These are phyloP conservation scores for Candolleomyces efflorescens DNA, from an alignment of 768 basidiomycete species.

Conservation along the genomic window DNA sequence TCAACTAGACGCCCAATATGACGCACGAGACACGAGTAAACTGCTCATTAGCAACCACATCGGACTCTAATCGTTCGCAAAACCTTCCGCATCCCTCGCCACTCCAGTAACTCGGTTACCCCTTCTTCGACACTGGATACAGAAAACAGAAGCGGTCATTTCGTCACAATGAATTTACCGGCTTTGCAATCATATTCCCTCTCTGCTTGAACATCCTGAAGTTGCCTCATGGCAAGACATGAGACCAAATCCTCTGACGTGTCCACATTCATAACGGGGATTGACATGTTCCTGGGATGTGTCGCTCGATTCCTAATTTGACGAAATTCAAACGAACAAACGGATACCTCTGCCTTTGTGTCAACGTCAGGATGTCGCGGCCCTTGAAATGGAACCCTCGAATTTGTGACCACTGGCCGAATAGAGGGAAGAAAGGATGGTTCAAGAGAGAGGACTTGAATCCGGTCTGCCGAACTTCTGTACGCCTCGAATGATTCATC, in stretches of 20 bases:
- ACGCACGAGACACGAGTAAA: too few species aligned
- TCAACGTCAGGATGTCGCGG: not conserved
- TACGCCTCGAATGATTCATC: not conserved
- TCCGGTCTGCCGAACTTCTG: not conserved
- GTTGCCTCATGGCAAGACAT: not conserved
- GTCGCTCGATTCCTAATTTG: not conserved
- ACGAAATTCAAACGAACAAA: not conserved
- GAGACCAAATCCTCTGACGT: not conserved
- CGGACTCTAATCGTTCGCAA: too few species aligned
- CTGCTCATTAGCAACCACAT: too few species aligned
- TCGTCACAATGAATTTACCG: not conserved
- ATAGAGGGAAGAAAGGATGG: too few species aligned
- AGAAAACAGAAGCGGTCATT: not conserved
- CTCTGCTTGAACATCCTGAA: too few species aligned
- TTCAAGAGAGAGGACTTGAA: not conserved
- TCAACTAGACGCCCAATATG: too few species aligned
- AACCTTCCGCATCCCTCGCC: not conserved
- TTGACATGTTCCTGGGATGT: not conserved
- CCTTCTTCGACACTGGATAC: not conserved
- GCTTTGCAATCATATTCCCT: not conserved
- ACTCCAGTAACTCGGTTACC: not conserved
- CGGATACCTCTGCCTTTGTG: not conserved
- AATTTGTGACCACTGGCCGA: too few species aligned
- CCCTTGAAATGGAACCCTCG: not conserved
- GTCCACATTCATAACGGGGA: not conserved